Base-by-base conservation (phyloP, 108 stramenopile species). In the Conticribra guillardii region DNA sequence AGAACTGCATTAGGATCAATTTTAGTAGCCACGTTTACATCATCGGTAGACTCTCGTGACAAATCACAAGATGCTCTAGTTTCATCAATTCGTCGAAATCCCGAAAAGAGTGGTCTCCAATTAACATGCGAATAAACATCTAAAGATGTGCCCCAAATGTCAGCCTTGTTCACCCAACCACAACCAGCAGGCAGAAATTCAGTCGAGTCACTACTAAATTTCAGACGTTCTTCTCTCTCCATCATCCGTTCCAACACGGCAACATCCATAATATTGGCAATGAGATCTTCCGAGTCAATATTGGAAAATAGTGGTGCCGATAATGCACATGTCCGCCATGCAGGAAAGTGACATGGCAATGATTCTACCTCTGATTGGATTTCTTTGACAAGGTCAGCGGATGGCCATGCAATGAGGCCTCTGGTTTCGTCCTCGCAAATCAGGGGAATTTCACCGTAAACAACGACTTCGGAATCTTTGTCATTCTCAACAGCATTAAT, bases 1-100 rank as follows among this genome's bases (percentile, higher is more conserved):
- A 89, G 70, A 4, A 78, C 37, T 4, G 78, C 54, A 52, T 92
- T 80, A 0, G 90, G 90, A 69, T 91, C 85, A 11, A 86, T 47
- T 45, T 14, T 31, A 30, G 46, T 34, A 1, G 62, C 8, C 5
- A 41, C 37, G 15, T 59, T 41, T 3, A 29, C n/a, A 29, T 64
- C 45, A 31, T 17, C 51, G 8, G 50, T 41, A 5, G 56, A 32
- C 0, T 22, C 24, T 15, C 44, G 16, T 0, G 15, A 0, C 1
- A 29, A 27, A 15, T 30, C 29, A 32, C 5, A 7, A 3, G 19
- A 32, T 30, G 30, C 41, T 23, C 22, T 57, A 41, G 19, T 53
- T 8, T 21, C 49, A 23, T 33, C 64, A 0, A 24, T 18, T 15
- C 51, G 30, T 18, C 68, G 56, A 32, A 69, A 50, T 9, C 68